phyloP scores from a whole-genome alignment of 2,329 filamentous ascomycete species.

The Neonectria neomacrospora region DNA sequence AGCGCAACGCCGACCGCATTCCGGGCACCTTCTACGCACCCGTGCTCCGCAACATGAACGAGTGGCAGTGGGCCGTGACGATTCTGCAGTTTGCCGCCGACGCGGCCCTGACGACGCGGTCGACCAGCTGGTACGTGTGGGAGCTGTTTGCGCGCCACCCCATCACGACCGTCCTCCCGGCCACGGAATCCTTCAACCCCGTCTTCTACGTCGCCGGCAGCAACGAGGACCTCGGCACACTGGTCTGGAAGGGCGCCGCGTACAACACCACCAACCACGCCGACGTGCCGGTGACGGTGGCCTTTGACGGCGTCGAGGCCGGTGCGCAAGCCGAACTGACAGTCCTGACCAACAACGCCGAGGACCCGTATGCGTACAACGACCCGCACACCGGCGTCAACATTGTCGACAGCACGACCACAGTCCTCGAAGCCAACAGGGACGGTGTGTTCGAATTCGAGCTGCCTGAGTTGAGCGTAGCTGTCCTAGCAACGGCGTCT shows the following conservation, averaged over 20 bases:
- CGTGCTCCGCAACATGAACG: slow-evolving; percentile 60
- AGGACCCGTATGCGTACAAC: slow-evolving; percentile 57
- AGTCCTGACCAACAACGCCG: slow-evolving; percentile 55
- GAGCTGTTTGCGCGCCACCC: slow-evolving; percentile 59
- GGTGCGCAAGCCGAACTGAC: slow-evolving; percentile 57
- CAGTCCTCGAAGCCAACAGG: slow-evolving; percentile 53
- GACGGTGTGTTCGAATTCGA: slow-evolving; percentile 63
- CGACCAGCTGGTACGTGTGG: slow-evolving; percentile 63
- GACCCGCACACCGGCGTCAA: slow-evolving; percentile 58
- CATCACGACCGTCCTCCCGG: slow-evolving; percentile 59
- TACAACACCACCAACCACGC: slow-evolving; percentile 62
- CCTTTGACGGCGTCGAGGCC: slow-evolving; percentile 56
- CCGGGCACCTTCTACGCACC: slow-evolving; percentile 64
- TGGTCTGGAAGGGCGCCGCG: slow-evolving; percentile 63
- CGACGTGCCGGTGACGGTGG: slow-evolving; percentile 57
- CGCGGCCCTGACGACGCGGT: slow-evolving; percentile 59
- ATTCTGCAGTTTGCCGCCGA: slow-evolving; percentile 62
- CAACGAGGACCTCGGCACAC: slow-evolving; percentile 53
- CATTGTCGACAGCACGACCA: slow-evolving; percentile 58
- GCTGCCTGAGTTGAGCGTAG: slow-evolving; percentile 66
- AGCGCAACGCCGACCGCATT: slow-evolving; percentile 71
- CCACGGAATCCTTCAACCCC: slow-evolving; percentile 54
- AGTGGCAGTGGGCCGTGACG: slow-evolving; percentile 64
- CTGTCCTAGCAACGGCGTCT: slow-evolving; percentile 61
- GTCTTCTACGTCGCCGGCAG: slow-evolving; percentile 62